phyloP scores from a whole-genome alignment of 2,329 filamentous ascomycete species.

The Geoglossum cookeanum region DNA sequence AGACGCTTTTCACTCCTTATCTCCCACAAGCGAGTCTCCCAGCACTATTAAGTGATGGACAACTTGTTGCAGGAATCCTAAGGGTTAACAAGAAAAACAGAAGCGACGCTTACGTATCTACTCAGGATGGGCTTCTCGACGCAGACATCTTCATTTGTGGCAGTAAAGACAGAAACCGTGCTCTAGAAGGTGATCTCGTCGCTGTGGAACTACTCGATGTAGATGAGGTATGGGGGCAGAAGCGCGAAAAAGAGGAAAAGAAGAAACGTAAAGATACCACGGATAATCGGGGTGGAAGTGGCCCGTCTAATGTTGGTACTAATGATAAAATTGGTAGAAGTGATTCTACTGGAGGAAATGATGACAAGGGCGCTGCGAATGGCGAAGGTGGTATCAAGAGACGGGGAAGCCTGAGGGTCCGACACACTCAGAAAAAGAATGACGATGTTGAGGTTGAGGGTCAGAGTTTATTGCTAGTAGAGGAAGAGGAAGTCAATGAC shows the following conservation, averaged over 20 bases:
- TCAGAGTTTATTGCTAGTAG: slow-evolving; percentile 86
- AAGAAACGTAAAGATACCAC: slow-evolving; percentile 99
- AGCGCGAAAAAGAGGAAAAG: slow-evolving; percentile 98
- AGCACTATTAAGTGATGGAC: slow-evolving; percentile 73
- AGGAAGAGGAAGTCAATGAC: slow-evolving; percentile 97
- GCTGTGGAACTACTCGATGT: slow-evolving; percentile 93
- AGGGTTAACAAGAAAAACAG: slow-evolving; percentile 99
- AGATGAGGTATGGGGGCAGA: slow-evolving; percentile 96
- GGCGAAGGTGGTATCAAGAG: slow-evolving; percentile 74
- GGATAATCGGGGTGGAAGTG: slow-evolving; percentile 64
- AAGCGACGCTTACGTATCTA: slow-evolving; percentile 94
- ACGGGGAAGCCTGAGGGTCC: slow-evolving; percentile 85
- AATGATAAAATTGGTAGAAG: slow-evolving; percentile 25
- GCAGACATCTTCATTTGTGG: slow-evolving; percentile 99
- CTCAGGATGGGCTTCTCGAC: slow-evolving; percentile 68
- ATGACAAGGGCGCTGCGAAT: slow-evolving; percentile 37
- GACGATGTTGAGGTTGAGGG: slow-evolving; percentile 98
- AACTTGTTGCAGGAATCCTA: slow-evolving; percentile 88
- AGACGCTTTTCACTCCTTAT: slow-evolving; percentile 96
- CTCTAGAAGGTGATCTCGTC: slow-evolving; percentile 86
- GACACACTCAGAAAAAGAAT: slow-evolving; percentile 98
- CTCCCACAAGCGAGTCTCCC: slow-evolving; percentile 86
- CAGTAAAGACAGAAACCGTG: slow-evolving; percentile 95
- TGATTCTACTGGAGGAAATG: slow-evolving; percentile 31
- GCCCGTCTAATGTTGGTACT: slow-evolving; percentile 42